Evolutionary conservation across 306 rosid genomes (phyloP), one percentile per base, ranked within the genome.

Genomic region (Glycine soja): DNA sequence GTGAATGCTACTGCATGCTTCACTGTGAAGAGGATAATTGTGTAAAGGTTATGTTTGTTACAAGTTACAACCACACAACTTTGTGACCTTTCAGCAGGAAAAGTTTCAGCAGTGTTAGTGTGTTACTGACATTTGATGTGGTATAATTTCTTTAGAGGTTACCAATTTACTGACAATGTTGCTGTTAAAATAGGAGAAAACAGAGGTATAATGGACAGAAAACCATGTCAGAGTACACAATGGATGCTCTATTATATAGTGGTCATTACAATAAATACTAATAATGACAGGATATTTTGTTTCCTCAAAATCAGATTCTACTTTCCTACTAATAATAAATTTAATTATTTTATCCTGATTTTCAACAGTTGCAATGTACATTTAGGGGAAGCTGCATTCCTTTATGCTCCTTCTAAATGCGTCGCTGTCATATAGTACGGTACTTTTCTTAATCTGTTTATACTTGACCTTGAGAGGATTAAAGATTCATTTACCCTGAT

Each of bases 81-180:
- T 70, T 54, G 16, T 16, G 58, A 71, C 34, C 62, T 79, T 58
- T 16, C 76, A n/a, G 19, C 48, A 15, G 40, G 43, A 38, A 38
- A 38, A 38, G 7, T 69, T 58, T 16, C 76, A n/a, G 19, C 48
- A 15, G 40, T 79, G 11, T 70, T 61, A 30, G 36, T n/a, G 40
- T 79, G 11, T 70, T 61, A 30, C 47, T n/a, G 53, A 38, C 36
- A 34, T 64, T 69, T 54, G 86, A 78, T 12, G 48, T 72, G 64
- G 64, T 18, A 16, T 36, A 36, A 36, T 72, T 72, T 72, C 43
- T 42, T 63, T 16, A 24, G 52, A 14, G 72, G 64, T 51, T 59
- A 43, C 63, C 40, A 32, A 32, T 42, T 65, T 47, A 56, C 7
- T 71, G 42, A 66, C 64, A 56, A 30, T 40, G 51, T 40, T 84